Evolutionary conservation across 805 yeast species (phyloP), one percentile per base, ranked within the genome.

Genomic region (Schizosaccharomyces japonicus): DNA sequence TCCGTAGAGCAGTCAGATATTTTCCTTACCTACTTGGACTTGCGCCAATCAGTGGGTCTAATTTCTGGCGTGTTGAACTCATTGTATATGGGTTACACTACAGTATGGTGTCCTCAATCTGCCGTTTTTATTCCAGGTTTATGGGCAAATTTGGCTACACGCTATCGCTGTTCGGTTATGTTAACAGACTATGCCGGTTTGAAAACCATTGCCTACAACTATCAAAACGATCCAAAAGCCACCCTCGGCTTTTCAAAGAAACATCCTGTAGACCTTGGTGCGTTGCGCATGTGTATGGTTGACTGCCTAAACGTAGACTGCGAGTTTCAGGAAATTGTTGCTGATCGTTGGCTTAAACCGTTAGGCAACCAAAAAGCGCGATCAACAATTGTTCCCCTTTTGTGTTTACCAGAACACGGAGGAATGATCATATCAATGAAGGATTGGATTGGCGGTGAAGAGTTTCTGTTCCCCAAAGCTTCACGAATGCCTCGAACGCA

Each of bases 401-500:
- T 90, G 40, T 80, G 95, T 0, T 64, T 90, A 46, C 74, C 80
- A 52, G 98, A 90, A 58, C 92, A 84, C 56, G 98, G 98, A 30
- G 99, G 99, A 2, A 81, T 87, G 73, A 84, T 85, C 10, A 75
- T 90, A 5, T 75, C 95, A 1, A 72, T 84, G 70, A 69, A 93
- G 53, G 99, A 90, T 60, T 87, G 94, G 83, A 64, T 85, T 13
- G 84, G 82, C 3, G 72, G 72, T 3, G 72, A 72, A 48, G 80
- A 77, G 19, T 71, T 72, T 45, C 55, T 78, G 49, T 80, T 81
- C 3, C 66, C 73, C 44, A 55, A 64, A 1, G 60, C 69, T 31
- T 58, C 63, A 33, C 63, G 63, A 3, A 36, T 48, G 7, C 53
- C 51, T 19, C 45, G 53, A n/a, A 52, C 57, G 2, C 68, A 54